Conservation (phyloP, 1,284 basidiomycete species). For the Bjerkandera adusta region DNA sequence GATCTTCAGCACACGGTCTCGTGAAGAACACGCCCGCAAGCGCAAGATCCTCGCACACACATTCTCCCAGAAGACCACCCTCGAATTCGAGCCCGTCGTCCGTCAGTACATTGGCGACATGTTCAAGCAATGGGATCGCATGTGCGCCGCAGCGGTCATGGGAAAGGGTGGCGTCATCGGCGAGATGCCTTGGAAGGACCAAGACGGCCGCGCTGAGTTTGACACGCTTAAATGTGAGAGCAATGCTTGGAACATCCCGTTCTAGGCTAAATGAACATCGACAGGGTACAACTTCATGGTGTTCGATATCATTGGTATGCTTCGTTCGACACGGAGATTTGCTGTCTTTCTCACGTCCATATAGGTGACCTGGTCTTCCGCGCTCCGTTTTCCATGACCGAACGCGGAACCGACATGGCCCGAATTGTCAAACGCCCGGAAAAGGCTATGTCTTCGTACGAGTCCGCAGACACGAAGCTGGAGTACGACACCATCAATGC, state of each 20-base stretch:
- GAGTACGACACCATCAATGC: constrained; percentile 12
- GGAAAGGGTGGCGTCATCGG: constrained; percentile 45
- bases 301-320: constrained; percentile 73
- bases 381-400: constrained; percentile 83
- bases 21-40: constrained; percentile 79
- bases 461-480: background rate
- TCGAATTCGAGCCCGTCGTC: constrained; percentile 76
- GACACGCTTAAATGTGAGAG: no score
- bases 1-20: constrained; percentile 78
- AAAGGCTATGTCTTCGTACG: constrained; percentile 11
- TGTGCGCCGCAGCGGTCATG: constrained; percentile 46
- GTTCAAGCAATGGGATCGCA: constrained; percentile 68
- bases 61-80: constrained; percentile 76
- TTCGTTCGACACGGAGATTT: background rate
- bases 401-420: constrained; percentile 67
- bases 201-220: constrained; percentile 59
- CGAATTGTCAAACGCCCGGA: constrained; percentile 39
- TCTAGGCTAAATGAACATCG: no score
- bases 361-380: constrained; percentile 75
- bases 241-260: no score
- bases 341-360: background rate
- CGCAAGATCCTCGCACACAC: constrained; percentile 83
- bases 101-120: constrained; percentile 55
- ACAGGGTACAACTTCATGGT: constrained; percentile 65
- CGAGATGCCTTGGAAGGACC: constrained; percentile 57